phyloP scores from a whole-genome alignment of 345 rosid species.

The Cardamine occulta region DNA sequence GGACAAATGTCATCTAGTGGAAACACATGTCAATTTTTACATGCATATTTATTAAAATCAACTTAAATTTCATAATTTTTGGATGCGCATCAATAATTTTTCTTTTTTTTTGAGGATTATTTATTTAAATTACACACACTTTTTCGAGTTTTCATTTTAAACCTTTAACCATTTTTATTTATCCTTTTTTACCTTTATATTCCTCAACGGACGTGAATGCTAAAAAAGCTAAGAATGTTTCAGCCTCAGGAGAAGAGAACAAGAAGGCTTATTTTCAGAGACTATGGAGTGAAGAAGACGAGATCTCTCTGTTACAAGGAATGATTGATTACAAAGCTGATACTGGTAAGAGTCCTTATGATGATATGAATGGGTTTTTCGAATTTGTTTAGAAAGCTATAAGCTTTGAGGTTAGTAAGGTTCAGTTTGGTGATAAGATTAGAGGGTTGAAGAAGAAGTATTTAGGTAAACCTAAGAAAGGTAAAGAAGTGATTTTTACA shows the following conservation, averaged over 20 bases:
- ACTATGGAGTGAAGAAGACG: conserved; percentile 55
- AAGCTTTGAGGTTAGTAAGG: not conserved
- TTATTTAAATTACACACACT: too few species aligned
- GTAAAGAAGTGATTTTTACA: not conserved
- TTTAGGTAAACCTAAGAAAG: not conserved
- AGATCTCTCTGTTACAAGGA: conserved; percentile 43
- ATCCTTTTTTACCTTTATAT: not conserved
- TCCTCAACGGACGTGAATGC: not conserved
- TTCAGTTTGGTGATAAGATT: conserved; percentile 40
- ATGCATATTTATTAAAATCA: too few species aligned
- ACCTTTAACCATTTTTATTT: not conserved
- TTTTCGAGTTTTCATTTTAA: not conserved
- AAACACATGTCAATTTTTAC: too few species aligned
- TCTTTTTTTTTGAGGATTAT: too few species aligned
- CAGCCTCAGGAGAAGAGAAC: not conserved
- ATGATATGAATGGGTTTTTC: not conserved
- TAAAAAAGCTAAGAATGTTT: conserved; percentile 23
- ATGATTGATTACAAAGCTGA: conserved; percentile 31
- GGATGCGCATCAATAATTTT: too few species aligned
- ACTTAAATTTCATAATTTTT: too few species aligned
- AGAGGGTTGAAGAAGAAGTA: conserved; percentile 48
- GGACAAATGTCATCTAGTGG: too few species aligned
- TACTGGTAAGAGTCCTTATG: not conserved
- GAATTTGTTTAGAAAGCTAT: not conserved
- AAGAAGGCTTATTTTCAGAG: conserved; percentile 12